Evolutionary conservation across 305 asterid species (phyloP), one percentile per base, ranked within the genome.

Genomic region (Rubia peregrina): DNA sequence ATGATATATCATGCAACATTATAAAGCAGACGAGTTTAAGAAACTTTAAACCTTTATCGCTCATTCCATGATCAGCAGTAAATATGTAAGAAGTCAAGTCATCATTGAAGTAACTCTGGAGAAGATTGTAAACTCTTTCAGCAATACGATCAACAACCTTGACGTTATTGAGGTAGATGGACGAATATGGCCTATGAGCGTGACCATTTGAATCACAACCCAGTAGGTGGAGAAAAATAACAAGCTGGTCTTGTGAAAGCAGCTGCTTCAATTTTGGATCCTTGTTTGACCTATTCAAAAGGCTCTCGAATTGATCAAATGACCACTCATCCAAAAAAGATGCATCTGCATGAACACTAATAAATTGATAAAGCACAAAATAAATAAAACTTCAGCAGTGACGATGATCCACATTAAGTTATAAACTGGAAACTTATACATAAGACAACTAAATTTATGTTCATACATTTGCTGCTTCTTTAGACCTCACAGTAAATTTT

Each of bases 41-140:
- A 73, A 67, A 38, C 63, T 67, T 38, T 41, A 72, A 82, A 91
- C 99, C 99, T 94, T 94, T 94, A 81, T 94, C 99, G 66, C 98
- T 94, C 97, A 94, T 94, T 77, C 99, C 98, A 86, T 94, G 99
- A 80, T 94, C 99, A 61, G 98, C 98, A 16, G 99, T 94, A 78
- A 94, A 94, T 68, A 94, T 82, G 78, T 84, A 94, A 26, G 98
- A 80, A 24, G 99, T 89, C 81, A 71, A 82, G 77, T 89, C 85
- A 80, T 94, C 99, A 80, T 94, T 87, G 89, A 77, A 94, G 86
- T 86, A 86, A 82, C 59, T 86, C 91, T 89, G 91, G 80, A 94
- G 77, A 83, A 91, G 90, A 88, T 89, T 86, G 85, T 94, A 87
- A 84, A 88, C 96, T 73, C 96, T 89, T 88, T 89, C 91, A 75